phyloP scores from a whole-genome alignment of 2,329 filamentous ascomycete genomes.

The Fusarium mundagurra region DNA sequence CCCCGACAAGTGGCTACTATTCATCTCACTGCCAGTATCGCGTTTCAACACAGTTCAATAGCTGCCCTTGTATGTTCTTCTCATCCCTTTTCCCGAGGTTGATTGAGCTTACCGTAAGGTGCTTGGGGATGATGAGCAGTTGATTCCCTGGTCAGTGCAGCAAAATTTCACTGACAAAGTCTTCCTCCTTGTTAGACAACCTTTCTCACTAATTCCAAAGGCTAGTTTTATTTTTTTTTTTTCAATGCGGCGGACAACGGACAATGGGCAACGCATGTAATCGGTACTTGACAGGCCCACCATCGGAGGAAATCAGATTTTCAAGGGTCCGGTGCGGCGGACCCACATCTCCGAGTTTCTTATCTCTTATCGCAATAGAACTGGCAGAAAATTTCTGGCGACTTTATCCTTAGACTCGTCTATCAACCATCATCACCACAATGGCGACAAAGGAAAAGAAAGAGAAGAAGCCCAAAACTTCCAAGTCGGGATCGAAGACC shows the following conservation, averaged over 20 bases:
- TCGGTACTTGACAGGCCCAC: constrained; percentile 20
- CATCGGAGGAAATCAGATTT: constrained; percentile 6
- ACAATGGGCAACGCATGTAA: constrained; percentile 3
- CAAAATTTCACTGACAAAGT: not conserved
- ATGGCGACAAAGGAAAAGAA: constrained; percentile 45
- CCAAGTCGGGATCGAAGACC: constrained; percentile 25
- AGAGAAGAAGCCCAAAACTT: constrained; percentile 34
- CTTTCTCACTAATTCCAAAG: constrained; percentile 18
- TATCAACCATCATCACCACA: constrained; percentile 18
- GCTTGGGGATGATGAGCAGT: not conserved
- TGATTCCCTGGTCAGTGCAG: not conserved
- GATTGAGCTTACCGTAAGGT: not conserved
- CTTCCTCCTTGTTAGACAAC: not conserved
- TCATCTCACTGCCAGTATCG: not conserved
- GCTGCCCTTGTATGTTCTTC: not conserved
- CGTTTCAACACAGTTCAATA: not conserved
- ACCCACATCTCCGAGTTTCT: constrained; percentile 31
- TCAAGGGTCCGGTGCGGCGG: constrained; percentile 14
- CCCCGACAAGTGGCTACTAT: not conserved
- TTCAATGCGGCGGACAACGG: not conserved
- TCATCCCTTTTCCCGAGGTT: not conserved
- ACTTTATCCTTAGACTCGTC: constrained; percentile 8
- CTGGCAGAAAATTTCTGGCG: constrained; percentile 17
- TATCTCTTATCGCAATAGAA: constrained; percentile 43
- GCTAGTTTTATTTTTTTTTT: too few relatives aligned